Base-by-base conservation (phyloP, 352 stramenopile genomes). In the Stramenopiles sp. region DNA sequence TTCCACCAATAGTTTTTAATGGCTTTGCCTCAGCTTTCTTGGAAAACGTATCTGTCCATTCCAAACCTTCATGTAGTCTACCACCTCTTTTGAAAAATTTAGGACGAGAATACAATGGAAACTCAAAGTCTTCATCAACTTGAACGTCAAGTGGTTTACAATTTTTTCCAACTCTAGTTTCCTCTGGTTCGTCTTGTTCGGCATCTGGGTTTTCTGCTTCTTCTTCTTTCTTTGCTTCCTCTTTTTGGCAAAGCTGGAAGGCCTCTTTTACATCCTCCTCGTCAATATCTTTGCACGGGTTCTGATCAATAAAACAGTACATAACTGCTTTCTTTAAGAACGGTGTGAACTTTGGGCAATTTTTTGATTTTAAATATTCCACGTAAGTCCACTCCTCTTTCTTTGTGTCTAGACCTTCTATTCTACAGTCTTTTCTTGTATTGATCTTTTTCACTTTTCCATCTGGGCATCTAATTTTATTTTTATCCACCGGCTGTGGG, bases 171-270 rank as follows among this genome's bases (percentile, higher is more conserved):
- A 76, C 65, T 76, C 13, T 33, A 20, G 65, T 76, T 20, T 76
- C 65, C 4, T 76, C 65, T 33, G 30, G 30, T 20, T 76, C 65
- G 65, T 76, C 31, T 76, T 76, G 65, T 33, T 76, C 65, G 65
- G 65, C 65, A 20, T 76, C 65, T 13, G 65, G 65, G 65, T 33
- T 76, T 33, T 76, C 31, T 20, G 4, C 13, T 33, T 76, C 65
- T 20, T 76, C 65, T 20, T 76, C 65, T 33, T 76, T 76, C 31
- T 33, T 33, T 33, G 31, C 30, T 76, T 76, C 31, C 13, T 4
- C 65, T 76, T 76, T 76, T 31, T 76, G 30, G 13, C 65, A 76
- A 76, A 76, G 30, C 13, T 76, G 65, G 13, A 76, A 76, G 7
- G 65, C 30, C 13, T 76, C 65, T 76, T 76, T 76, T 13, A 76